Evolutionary conservation across 495 filamentous ascomycete species (phyloP).

Genomic region (Penicillium waksmanii): DNA sequence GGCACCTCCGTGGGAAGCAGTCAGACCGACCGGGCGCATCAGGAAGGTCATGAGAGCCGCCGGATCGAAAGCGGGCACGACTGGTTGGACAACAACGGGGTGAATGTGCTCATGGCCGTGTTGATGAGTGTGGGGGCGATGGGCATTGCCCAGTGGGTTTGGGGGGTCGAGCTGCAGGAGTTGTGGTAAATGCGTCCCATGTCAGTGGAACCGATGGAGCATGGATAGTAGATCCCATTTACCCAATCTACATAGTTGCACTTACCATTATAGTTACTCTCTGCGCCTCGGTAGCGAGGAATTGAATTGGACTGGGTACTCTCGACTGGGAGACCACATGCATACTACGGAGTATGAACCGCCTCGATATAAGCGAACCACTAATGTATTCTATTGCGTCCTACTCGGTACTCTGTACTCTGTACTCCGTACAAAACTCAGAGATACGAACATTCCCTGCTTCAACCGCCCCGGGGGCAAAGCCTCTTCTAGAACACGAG

Average conservation of each 20-base stretch:
- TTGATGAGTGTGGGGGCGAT: conserved; percentile 82
- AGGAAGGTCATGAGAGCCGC: conserved; percentile 63
- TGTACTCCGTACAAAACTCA: not conserved
- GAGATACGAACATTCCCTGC: not conserved
- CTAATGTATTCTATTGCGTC: no score
- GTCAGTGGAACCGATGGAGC: not conserved
- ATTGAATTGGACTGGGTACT: no score
- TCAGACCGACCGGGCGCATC: conserved; percentile 16
- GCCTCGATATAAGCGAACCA: no score
- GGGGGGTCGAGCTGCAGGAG: conserved; percentile 36
- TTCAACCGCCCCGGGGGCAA: not conserved
- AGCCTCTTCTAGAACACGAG: conserved; percentile 10
- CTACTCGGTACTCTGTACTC: no score
- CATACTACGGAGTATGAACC: no score
- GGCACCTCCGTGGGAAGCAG: conserved; percentile 16
- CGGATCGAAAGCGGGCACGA: conserved; percentile 74
- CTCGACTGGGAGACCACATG: no score
- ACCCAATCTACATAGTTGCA: not conserved
- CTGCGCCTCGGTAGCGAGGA: no score
- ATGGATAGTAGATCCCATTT: not conserved
- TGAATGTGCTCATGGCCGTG: conserved; percentile 88
- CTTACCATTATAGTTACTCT: not conserved
- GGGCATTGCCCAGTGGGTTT: conserved; percentile 52
- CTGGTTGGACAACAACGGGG: conserved; percentile 88
- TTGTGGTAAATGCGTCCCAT: conserved; percentile 11